These are phyloP conservation scores for Dioszegia hungarica DNA, from an alignment of 768 basidiomycete genomes.

Conservation along the genomic window DNA sequence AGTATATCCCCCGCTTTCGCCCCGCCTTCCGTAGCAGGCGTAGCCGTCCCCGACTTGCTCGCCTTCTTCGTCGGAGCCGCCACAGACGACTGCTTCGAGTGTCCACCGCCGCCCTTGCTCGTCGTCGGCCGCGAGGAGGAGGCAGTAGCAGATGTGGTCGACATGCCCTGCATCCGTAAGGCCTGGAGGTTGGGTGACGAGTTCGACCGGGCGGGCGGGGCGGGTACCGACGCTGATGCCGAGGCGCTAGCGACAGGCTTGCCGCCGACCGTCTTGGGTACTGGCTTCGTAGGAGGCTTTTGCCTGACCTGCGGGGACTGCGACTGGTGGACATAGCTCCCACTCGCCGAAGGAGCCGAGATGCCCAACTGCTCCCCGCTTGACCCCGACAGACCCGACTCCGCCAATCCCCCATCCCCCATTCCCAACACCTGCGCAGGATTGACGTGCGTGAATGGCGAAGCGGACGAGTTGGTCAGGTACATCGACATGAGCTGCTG, in stretches of 20 bases:
- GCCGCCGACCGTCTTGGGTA: conserved; percentile 40
- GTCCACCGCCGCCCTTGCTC: conserved; percentile 1
- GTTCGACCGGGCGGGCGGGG: conserved; percentile 36
- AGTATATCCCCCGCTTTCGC: conserved; percentile 54
- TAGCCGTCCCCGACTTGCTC: conserved; percentile 7
- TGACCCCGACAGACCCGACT: neutral
- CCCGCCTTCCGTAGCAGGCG: conserved; percentile 53
- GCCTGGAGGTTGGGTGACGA: conserved; percentile 42
- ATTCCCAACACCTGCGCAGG: conserved; percentile 71
- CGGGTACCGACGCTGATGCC: conserved; percentile 3
- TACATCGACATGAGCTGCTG: conserved; percentile 49
- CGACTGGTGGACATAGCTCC: neutral
- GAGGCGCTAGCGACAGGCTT: conserved; percentile 16
- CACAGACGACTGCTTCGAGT: neutral
- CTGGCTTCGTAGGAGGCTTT: conserved; percentile 16
- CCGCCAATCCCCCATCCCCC: neutral
- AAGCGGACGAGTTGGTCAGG: conserved; percentile 43
- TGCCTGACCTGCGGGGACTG: conserved; percentile 11
- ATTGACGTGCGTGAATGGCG: conserved; percentile 59
- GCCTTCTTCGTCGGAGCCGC: neutral
- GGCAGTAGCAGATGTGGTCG: too few relatives aligned
- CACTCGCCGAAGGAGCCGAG: neutral
- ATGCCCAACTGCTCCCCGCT: neutral
- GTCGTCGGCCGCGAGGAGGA: neutral
- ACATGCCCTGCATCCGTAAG: conserved; percentile 22